A percentile compares a stretch with the other conserved stretches of the same genome.
Evolutionary conservation across 805 yeast species (phyloP).

Genomic region (Wickerhamiella azyma): DNA sequence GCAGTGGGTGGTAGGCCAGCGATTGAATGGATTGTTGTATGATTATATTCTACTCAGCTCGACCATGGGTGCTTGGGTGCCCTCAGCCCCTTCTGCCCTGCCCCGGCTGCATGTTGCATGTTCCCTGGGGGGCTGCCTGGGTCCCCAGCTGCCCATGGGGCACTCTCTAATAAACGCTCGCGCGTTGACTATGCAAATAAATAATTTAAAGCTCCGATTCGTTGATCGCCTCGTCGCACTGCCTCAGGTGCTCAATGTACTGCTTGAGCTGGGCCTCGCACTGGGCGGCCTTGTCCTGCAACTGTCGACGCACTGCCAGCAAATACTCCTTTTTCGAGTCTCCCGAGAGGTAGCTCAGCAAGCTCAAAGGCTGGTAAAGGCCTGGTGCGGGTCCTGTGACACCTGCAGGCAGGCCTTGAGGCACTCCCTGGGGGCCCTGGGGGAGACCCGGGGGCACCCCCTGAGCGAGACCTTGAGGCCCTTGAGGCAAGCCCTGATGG

Average conservation of each 20-base stretch:
- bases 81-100: too few species aligned
- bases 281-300: conserved; percentile 24
- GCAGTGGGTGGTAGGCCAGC: background rate
- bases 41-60: too few species aligned
- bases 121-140: background rate
- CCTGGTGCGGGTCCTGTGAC: background rate
- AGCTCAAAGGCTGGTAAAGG: conserved; percentile 14
- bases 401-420: background rate
- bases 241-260: conserved; percentile 20
- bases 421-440: background rate
- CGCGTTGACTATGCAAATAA: background rate
- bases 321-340: conserved; percentile 24
- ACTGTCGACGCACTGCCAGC: conserved; percentile 23
- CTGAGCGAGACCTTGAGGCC: background rate
- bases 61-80: too few species aligned
- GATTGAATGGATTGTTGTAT: too few species aligned
- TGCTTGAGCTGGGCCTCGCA: conserved; percentile 18
- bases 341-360: conserved; percentile 20
- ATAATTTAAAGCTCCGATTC: background rate
- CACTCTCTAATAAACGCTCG: background rate
- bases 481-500: background rate
- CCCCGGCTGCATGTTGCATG: too few species aligned
- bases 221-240: conserved; percentile 18
- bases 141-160: background rate
- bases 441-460: background rate